A percentile compares a stretch with the other conserved stretches of the same genome.
phyloP scores from a whole-genome alignment of 192 early-diverging fungal species.

The Gigaspora rosea region DNA sequence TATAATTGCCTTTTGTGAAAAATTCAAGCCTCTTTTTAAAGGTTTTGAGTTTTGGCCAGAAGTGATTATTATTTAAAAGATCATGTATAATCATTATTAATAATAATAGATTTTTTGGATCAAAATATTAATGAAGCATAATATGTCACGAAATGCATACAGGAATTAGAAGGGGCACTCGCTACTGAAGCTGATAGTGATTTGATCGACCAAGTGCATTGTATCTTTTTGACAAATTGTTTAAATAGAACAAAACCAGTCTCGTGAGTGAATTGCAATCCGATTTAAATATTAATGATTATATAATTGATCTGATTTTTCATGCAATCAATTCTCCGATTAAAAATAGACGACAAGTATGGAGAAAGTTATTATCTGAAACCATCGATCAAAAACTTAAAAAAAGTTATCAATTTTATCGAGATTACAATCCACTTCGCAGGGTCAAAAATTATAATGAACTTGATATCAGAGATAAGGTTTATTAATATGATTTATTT shows the following conservation, averaged over 20 bases:
- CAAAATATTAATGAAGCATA: neutral
- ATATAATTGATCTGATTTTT: neutral
- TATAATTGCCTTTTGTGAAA: slow-evolving; percentile 29
- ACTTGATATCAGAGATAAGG: slow-evolving; percentile 22
- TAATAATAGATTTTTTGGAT: neutral
- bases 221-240: slow-evolving; percentile 16
- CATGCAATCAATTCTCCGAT: neutral
- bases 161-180: slow-evolving; percentile 24
- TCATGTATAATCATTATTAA: neutral
- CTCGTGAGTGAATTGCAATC: neutral
- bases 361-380: slow-evolving; percentile 19
- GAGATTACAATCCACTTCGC: slow-evolving; percentile 22
- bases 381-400: slow-evolving; percentile 25
- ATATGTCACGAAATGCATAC: neutral
- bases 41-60: slow-evolving; percentile 30
- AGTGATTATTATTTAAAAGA: slow-evolving; percentile 3
- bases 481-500: neutral
- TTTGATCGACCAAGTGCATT: slow-evolving; percentile 24
- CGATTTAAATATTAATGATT: neutral
- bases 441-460: slow-evolving; percentile 30
- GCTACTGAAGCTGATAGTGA: neutral
- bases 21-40: slow-evolving; percentile 11
- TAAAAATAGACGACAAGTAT: slow-evolving; percentile 4
- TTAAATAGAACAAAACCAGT: slow-evolving; percentile 20
- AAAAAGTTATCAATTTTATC: slow-evolving; percentile 24